phyloP scores from a whole-genome alignment of 768 basidiomycete genomes.

The Trametes cinnabarina region DNA sequence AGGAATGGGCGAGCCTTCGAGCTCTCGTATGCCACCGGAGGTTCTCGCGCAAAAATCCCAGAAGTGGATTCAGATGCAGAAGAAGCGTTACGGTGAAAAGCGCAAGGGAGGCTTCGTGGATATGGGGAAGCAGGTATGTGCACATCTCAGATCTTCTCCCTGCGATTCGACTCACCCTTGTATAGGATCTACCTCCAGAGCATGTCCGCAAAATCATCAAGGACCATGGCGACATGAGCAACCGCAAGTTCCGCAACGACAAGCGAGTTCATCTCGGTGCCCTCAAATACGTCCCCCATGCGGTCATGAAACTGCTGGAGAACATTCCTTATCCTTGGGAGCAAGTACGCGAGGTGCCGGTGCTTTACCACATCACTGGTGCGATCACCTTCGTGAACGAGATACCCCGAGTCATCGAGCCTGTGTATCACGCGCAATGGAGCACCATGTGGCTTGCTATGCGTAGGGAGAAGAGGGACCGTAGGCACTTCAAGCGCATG shows the following conservation, averaged over 20 bases:
- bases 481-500: conserved; percentile 99
- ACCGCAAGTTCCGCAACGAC: conserved; percentile 98
- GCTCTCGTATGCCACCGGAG: conserved; percentile 54
- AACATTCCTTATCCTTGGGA: conserved; percentile 98
- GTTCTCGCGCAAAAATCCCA: conserved; percentile 88
- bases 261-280: conserved; percentile 99
- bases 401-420: conserved; percentile 94
- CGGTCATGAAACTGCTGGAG: conserved; percentile 98
- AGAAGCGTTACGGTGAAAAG: conserved; percentile 89
- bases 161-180: conserved; percentile 15
- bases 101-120: conserved; percentile 86
- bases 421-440: conserved; percentile 99
- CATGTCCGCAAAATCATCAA: conserved; percentile 99
- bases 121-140: conserved; percentile 85
- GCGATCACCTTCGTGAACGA: conserved; percentile 99
- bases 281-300: conserved; percentile 97
- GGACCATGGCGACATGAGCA: conserved; percentile 99
- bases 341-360: conserved; percentile 98
- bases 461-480: conserved; percentile 97
- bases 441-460: conserved; percentile 99
- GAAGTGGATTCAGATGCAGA: conserved; percentile 96
- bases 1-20: conserved; percentile 33
- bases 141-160: not conserved
- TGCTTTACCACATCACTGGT: conserved; percentile 98
- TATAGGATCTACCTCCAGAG: conserved; percentile 90